These are phyloP conservation scores for Russula ochroleuca DNA, from an alignment of 768 basidiomycete species.

Conservation along the genomic window DNA sequence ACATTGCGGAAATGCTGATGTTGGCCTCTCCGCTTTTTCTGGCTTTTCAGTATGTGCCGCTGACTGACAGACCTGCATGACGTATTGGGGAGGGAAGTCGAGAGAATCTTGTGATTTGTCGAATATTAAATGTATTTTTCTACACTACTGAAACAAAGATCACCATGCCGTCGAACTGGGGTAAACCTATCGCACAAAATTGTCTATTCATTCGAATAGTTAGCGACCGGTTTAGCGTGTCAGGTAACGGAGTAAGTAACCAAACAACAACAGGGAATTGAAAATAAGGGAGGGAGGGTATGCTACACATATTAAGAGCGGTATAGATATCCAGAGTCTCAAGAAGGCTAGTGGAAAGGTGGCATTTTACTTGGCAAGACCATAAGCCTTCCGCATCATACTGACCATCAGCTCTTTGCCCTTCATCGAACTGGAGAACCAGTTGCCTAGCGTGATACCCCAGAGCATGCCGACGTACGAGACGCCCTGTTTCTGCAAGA, in stretches of 20 bases:
- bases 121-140: background rate
- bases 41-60: slow-evolving; percentile 54
- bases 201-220: background rate
- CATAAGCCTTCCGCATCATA: slow-evolving; percentile 21
- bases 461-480: slow-evolving; percentile 21
- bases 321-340: slow-evolving; percentile 2
- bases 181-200: background rate
- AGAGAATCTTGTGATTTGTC: background rate
- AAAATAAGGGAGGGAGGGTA: slow-evolving; percentile 1
- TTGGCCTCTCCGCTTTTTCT: background rate
- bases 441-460: slow-evolving; percentile 24
- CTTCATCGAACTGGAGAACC: slow-evolving; percentile 25
- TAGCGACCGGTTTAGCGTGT: background rate
- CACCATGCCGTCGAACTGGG: background rate
- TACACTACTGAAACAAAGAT: background rate
- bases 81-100: background rate
- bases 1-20: background rate
- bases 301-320: slow-evolving; percentile 13
- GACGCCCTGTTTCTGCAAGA: slow-evolving; percentile 15
- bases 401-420: slow-evolving; percentile 20
- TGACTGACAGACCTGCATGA: slow-evolving; percentile 47
- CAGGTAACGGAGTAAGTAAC: background rate
- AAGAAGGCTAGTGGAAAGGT: background rate
- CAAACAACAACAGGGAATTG: background rate
- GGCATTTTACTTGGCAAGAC: slow-evolving; percentile 10